Evolutionary conservation across 2,329 filamentous ascomycete genomes (phyloP).

Genomic region (Chrysoporthe puriensis): DNA sequence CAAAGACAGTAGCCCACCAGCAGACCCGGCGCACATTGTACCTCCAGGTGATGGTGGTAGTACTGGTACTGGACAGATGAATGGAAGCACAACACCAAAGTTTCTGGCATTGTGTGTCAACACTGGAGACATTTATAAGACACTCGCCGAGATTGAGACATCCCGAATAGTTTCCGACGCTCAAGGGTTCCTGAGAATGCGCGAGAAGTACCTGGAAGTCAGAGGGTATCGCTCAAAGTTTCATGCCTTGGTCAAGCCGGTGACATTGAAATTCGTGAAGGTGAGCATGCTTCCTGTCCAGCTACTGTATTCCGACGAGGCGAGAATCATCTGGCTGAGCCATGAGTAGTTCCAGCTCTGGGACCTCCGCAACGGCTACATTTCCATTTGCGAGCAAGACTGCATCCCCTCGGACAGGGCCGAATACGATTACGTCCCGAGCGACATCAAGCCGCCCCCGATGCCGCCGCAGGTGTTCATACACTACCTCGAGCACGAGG

Average conservation of each 20-base stretch:
- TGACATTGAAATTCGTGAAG: neutral
- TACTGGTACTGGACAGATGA: neutral
- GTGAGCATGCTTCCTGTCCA: neutral
- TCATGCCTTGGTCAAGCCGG: neutral
- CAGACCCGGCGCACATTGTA: neutral
- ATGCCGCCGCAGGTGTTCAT: conserved; percentile 20
- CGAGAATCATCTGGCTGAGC: conserved; percentile 62
- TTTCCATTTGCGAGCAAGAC: conserved; percentile 88
- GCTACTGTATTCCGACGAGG: conserved; percentile 45
- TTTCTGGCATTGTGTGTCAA: neutral
- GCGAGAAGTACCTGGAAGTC: neutral
- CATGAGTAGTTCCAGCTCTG: conserved; percentile 69
- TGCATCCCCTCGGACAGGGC: conserved; percentile 2
- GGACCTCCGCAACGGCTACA: conserved; percentile 82
- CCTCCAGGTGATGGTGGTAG: neutral
- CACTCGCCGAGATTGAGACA: neutral
- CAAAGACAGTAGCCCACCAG: neutral
- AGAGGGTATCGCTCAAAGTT: neutral
- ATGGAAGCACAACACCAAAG: neutral
- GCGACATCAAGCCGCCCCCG: conserved; percentile 3
- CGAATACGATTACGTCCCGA: conserved; percentile 12
- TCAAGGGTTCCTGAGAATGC: neutral
- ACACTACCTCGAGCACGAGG: conserved; percentile 16
- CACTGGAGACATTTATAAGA: neutral
- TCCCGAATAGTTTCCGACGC: neutral